phyloP scores from a whole-genome alignment of 148 eudicot genomes.

The Pharnaceum exiguum region DNA sequence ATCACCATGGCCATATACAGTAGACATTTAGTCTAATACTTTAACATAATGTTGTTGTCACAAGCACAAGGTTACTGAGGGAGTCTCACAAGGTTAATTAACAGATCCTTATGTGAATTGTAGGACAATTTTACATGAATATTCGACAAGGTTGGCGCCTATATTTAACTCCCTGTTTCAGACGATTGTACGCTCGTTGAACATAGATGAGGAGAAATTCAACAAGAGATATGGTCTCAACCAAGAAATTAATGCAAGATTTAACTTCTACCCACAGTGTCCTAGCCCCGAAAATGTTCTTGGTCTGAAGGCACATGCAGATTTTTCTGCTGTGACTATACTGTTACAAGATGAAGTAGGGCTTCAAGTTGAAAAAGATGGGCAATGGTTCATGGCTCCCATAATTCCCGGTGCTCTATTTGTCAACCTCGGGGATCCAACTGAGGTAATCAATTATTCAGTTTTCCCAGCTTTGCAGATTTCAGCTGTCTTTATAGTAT shows the following conservation, averaged over 20 bases:
- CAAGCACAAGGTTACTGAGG: too few species aligned
- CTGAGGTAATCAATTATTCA: slow-evolving; percentile 24
- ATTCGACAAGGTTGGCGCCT: slow-evolving; percentile 15
- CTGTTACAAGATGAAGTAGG: slow-evolving; percentile 48
- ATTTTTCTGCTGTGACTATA: slow-evolving; percentile 36
- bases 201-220: slow-evolving; percentile 22
- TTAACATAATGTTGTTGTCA: too few species aligned
- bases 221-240: slow-evolving; percentile 22
- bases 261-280: slow-evolving; percentile 39
- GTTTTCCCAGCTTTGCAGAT: neutral
- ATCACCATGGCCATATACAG: too few species aligned
- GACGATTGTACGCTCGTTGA: slow-evolving; percentile 22
- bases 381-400: slow-evolving; percentile 39
- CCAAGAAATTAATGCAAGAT: slow-evolving; percentile 21
- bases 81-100: too few species aligned
- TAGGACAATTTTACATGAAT: slow-evolving; percentile 34
- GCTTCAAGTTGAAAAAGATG: slow-evolving; percentile 44
- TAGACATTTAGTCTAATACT: too few species aligned
- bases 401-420: slow-evolving; percentile 35
- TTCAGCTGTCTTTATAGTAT: neutral
- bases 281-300: slow-evolving; percentile 29
- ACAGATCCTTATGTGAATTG: neutral
- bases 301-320: slow-evolving; percentile 41
- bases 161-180: slow-evolving; percentile 25
- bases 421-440: slow-evolving; percentile 37